These are phyloP conservation scores for Pochonia chlamydosporia DNA, from an alignment of 2,329 filamentous ascomycete species.

Conservation along the genomic window DNA sequence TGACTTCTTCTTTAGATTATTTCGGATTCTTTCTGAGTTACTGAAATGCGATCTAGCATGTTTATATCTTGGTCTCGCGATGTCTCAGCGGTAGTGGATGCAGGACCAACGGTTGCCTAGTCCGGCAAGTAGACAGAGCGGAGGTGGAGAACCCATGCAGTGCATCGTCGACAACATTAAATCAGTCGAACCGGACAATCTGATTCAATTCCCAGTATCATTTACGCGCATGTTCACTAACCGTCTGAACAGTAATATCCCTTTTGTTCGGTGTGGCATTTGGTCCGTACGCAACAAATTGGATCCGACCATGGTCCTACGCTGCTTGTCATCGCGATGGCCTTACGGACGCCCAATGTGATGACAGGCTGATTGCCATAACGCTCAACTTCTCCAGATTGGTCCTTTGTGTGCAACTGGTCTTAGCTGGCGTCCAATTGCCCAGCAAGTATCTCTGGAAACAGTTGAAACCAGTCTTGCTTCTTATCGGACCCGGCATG, in stretches of 20 bases:
- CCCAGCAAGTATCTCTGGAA: conserved; percentile 73
- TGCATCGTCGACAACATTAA: too few relatives aligned
- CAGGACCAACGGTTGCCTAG: too few relatives aligned
- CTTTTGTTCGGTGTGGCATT: conserved; percentile 73
- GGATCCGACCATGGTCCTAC: conserved; percentile 71
- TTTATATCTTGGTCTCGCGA: too few relatives aligned
- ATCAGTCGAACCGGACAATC: too few relatives aligned
- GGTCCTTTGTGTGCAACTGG: conserved; percentile 83
- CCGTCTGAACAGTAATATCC: conserved; percentile 78
- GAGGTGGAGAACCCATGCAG: too few relatives aligned
- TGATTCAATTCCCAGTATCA: too few relatives aligned
- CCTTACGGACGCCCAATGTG: conserved; percentile 22
- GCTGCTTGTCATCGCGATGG: conserved; percentile 35
- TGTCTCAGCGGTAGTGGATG: too few relatives aligned
- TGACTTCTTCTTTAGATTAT: too few relatives aligned
- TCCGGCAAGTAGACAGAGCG: too few relatives aligned
- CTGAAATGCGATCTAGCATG: too few relatives aligned
- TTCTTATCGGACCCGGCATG: conserved; percentile 82
- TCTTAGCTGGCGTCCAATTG: conserved; percentile 81
- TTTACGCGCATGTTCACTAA: too few relatives aligned
- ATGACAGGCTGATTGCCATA: conserved; percentile 58
- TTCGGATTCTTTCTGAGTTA: too few relatives aligned
- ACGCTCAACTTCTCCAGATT: conserved; percentile 82
- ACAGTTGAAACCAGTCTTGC: conserved; percentile 70
- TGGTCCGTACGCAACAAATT: conserved; percentile 70